Evolutionary conservation across 2,329 filamentous ascomycete species (phyloP).

Genomic region (Juglanconis sp.): DNA sequence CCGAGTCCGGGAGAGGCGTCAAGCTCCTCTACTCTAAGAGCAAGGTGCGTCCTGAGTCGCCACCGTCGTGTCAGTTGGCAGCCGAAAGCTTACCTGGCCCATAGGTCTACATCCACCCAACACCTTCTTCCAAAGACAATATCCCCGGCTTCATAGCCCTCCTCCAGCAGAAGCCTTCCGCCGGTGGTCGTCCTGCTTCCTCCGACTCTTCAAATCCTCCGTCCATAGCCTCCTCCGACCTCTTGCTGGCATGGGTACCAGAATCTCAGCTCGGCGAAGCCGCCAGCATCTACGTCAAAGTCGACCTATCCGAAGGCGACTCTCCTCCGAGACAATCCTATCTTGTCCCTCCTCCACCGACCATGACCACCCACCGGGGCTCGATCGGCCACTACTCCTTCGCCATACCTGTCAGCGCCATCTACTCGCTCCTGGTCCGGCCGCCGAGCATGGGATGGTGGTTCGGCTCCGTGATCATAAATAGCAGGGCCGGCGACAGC

Average conservation of each 20-base stretch:
- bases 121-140: constrained; percentile 90
- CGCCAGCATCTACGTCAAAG: constrained; percentile 88
- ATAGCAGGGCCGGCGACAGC: constrained; percentile 83
- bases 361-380: constrained; percentile 71
- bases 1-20: constrained; percentile 73
- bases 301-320: constrained; percentile 80
- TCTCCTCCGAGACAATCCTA: constrained; percentile 82
- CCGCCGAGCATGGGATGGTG: constrained; percentile 96
- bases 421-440: constrained; percentile 86
- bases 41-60: constrained; percentile 59
- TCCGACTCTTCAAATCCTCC: constrained; percentile 38
- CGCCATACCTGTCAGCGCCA: constrained; percentile 81
- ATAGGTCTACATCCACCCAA: constrained; percentile 93
- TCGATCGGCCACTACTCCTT: constrained; percentile 82
- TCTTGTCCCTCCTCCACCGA: constrained; percentile 87
- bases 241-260: constrained; percentile 90
- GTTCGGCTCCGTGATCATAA: constrained; percentile 95
- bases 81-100: constrained; percentile 18
- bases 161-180: constrained; percentile 75
- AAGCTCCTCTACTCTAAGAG: constrained; percentile 95
- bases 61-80: background rate
- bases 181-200: constrained; percentile 38
- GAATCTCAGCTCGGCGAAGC: constrained; percentile 84
- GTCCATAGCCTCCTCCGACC: constrained; percentile 59
- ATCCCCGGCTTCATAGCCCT: constrained; percentile 91